Percentiles rank a stretch among this genome's conserved stretches.
Conservation (phyloP, 2,329 filamentous ascomycete genomes). For the Claviceps sp. region DNA sequence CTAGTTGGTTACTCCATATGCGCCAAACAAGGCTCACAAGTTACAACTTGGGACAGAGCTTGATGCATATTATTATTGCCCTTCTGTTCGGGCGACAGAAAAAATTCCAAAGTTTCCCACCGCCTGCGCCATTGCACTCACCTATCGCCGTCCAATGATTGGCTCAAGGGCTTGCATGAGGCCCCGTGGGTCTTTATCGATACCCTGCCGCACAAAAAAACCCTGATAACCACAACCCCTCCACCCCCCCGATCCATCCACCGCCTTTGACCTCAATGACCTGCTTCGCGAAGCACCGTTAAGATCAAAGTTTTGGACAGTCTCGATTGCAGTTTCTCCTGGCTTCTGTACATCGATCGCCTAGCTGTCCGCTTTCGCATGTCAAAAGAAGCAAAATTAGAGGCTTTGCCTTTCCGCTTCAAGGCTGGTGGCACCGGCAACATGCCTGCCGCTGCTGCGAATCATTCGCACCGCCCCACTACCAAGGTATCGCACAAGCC, state of each 20-base stretch:
- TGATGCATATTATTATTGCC: background rate
- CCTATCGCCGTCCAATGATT: slow-evolving; percentile 17
- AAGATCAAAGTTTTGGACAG: background rate
- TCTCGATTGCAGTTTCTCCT: background rate
- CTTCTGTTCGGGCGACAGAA: slow-evolving; percentile 5
- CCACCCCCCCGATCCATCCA: slow-evolving; percentile 12
- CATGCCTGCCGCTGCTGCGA: slow-evolving; percentile 57
- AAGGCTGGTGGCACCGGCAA: slow-evolving; percentile 64
- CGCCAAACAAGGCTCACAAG: background rate
- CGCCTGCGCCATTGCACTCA: slow-evolving; percentile 8
- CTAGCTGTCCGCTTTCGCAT: background rate
- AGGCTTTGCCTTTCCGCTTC: slow-evolving; percentile 71
- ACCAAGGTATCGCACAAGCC: slow-evolving; percentile 80
- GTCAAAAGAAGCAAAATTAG: slow-evolving; percentile 35
- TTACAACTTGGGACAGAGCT: background rate
- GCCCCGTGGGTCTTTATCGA: slow-evolving; percentile 10
- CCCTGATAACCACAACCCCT: slow-evolving; percentile 26
- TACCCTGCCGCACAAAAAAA: slow-evolving; percentile 23
- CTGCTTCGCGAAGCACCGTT: background rate
- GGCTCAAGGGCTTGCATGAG: slow-evolving; percentile 4
- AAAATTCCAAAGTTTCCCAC: slow-evolving; percentile 22
- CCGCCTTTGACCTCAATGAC: slow-evolving; percentile 9
- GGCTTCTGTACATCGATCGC: background rate
- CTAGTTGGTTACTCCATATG: background rate
- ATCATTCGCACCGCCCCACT: slow-evolving; percentile 81